A percentile compares a stretch with the other conserved stretches of the same genome.
phyloP scores from a whole-genome alignment of 2,329 filamentous ascomycete species.

The Aotearoamyces nothofagi region DNA sequence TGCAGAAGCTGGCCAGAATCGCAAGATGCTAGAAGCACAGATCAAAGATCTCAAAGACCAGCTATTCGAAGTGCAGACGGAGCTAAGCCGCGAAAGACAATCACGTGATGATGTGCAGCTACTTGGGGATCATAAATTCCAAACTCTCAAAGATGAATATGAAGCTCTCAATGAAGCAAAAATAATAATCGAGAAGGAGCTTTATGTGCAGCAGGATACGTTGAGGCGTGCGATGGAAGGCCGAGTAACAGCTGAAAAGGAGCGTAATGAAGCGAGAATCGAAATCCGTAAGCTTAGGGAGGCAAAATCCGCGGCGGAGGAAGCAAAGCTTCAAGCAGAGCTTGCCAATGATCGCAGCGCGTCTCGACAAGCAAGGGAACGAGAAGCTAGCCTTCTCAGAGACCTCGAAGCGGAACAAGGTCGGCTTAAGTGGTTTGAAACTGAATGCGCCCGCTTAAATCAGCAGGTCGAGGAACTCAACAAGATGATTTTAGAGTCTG shows the following conservation, averaged over 20 bases:
- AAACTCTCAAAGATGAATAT: constrained; percentile 70
- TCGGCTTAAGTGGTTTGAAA: constrained; percentile 64
- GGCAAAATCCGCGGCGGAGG: constrained; percentile 73
- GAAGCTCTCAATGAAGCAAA: constrained; percentile 83
- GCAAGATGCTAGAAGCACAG: constrained; percentile 72
- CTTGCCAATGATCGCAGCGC: constrained; percentile 65
- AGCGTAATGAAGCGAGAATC: constrained; percentile 75
- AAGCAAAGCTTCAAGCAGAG: constrained; percentile 72
- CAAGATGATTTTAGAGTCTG: constrained; percentile 75
- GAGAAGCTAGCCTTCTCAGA: constrained; percentile 59
- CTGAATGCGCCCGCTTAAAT: constrained; percentile 62
- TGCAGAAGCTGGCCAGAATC: constrained; percentile 66
- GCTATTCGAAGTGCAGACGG: constrained; percentile 71
- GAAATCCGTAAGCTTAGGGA: constrained; percentile 73
- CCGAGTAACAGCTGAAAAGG: constrained; percentile 63
- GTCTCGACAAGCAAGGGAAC: constrained; percentile 63
- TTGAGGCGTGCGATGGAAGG: constrained; percentile 76
- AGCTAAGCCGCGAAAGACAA: constrained; percentile 81
- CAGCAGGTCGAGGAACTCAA: constrained; percentile 74
- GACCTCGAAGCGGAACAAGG: constrained; percentile 70
- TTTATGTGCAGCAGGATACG: constrained; percentile 89
- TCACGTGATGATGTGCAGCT: constrained; percentile 88
- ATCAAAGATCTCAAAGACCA: constrained; percentile 77
- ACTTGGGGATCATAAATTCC: constrained; percentile 76
- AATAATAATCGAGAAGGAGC: constrained; percentile 93